Base-by-base conservation (phyloP, 305 asterid species). In the Solanum aculeatissimum region DNA sequence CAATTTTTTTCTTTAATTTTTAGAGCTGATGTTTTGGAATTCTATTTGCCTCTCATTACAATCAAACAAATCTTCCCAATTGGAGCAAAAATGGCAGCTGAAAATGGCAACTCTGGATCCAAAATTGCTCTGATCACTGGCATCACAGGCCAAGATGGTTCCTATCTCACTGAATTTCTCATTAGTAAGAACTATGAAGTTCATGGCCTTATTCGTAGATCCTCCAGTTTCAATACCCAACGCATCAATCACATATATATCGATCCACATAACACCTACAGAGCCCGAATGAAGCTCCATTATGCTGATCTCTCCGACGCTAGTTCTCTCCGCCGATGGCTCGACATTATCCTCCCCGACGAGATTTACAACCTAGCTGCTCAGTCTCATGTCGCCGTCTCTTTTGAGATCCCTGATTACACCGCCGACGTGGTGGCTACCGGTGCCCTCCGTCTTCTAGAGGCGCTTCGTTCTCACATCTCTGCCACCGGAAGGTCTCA, bases 241-340 rank as follows among this genome's bases (percentile, higher is more conserved):
- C 96, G 99, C 13, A 93, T 97, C 90, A 94, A 95, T 87, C 98
- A 97, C 94, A 88, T 94, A 91, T 97, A 97, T 90, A 94, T 95
- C 91, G 98, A 95, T 83, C 99, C 99, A 0, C 99, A 97, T 96
- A 95, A 95, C 87, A 90, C 97, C 85, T 85, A 85, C 82, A 95
- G 93, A 84, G 99, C 98, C 35, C 89, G 55, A 4, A 97, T 97
- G 98, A 95, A 97, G 92, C 98, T 97, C 89, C 99, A 97, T 88
- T 97, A 95, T 72, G 98, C 98, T 62, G 99, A 97, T 90, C 97
- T 97, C 88, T 84, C 93, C 85, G 98, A 95, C 92, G 99, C 98
- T 87, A 95, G 98, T 85, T 97, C 98, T 84, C 97, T 97, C 86
- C 98, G 98, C 87, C 97, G 99, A n/a, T 97, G 99, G 99, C 91